Evolutionary conservation across 169 alveolate genomes (phyloP).

Genomic region (Plasmodium adleri): DNA sequence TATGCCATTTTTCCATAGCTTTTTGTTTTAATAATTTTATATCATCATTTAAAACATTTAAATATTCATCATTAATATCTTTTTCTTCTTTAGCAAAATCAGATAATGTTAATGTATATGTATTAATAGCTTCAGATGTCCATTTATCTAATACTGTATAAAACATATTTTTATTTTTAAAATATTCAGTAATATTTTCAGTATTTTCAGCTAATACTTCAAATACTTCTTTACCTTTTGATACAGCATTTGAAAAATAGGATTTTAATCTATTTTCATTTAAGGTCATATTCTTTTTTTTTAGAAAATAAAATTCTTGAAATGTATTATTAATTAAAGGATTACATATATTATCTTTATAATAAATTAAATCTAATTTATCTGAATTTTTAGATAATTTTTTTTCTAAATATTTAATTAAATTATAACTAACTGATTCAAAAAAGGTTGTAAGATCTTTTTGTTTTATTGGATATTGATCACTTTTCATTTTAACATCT

Average conservation of each 20-base stretch:
- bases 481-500: constrained; percentile 76
- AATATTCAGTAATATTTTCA: constrained; percentile 75
- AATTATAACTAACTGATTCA: constrained; percentile 76
- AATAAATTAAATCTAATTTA: constrained; percentile 65
- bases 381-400: constrained; percentile 72
- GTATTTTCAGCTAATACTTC: constrained; percentile 71
- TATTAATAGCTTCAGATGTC: constrained; percentile 71
- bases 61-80: constrained; percentile 53
- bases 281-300: constrained; percentile 60
- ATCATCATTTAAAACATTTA: constrained; percentile 42
- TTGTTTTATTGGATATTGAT: constrained; percentile 75
- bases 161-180: constrained; percentile 67
- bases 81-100: constrained; percentile 77
- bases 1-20: constrained; percentile 76
- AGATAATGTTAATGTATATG: constrained; percentile 39
- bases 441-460: constrained; percentile 57
- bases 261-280: constrained; percentile 61
- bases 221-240: constrained; percentile 69
- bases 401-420: constrained; percentile 72
- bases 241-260: constrained; percentile 67
- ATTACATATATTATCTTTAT: constrained; percentile 70
- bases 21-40: constrained; percentile 46
- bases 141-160: constrained; percentile 68
- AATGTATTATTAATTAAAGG: constrained; percentile 68
- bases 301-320: constrained; percentile 75